Evolutionary conservation across 768 basidiomycete species (phyloP), one percentile per base, ranked within the genome.

Genomic region (Plicaturopsis crispa): DNA sequence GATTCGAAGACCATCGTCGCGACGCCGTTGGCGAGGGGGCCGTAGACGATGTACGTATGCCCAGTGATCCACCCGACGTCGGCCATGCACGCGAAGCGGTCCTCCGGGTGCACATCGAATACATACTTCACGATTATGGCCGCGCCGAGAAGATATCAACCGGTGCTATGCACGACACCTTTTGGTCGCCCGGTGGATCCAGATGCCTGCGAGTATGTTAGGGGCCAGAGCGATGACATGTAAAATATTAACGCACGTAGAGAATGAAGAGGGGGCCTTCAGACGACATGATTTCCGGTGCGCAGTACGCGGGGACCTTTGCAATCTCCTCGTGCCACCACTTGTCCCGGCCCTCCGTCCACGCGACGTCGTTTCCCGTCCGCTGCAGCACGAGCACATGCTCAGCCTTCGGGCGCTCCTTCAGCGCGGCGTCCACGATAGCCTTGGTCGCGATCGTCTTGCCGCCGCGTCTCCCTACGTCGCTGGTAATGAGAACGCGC

Each of bases 61-160:
- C 93, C 93, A 3, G 94, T 98, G 66, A 98, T 94, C 94, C 94
- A 98, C 51, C 94, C 94, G 37, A 99, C 74, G 55, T 99, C 94
- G 41, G 94, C 94, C 93, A 97, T 92, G 69, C 94, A 98, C 1
- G 83, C 96, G 59, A 93, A 97, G 48, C 73, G 80, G 66, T 97
- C 94, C 43, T 87, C 91, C n/a, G 84, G 80, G 60, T 99, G 94
- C 16, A 97, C 78, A 57, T 99, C 94, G 55, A 97, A 99, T 45
- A 96, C 89, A 59, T 94, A 97, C 66, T 97, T 96, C 60, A 96
- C 79, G 18, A 93, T 93, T 42, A 97, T 55, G 1, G 89, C 79
- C 0, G 89, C 91, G 49, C 93, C 79, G 38, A 98, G 85, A 41
- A 94, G 78, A 66, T 98, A 99, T 20, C 86, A 86, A 8, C 63